Evolutionary conservation across 306 rosid genomes (phyloP).

Genomic region (Quercus glauca): DNA sequence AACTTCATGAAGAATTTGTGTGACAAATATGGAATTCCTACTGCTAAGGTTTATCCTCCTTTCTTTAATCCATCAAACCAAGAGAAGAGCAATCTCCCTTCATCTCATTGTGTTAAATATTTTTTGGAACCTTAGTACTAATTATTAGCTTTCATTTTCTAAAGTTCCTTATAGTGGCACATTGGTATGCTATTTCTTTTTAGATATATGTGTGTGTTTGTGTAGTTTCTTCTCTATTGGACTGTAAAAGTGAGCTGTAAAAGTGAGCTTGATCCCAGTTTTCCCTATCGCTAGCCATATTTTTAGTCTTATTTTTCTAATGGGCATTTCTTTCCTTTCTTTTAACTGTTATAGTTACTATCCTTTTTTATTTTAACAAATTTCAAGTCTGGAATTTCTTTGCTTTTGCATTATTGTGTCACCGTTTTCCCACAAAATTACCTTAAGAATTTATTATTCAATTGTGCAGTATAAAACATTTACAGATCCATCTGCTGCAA

Average conservation of each 20-base stretch:
- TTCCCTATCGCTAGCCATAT: not conserved
- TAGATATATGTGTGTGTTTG: not conserved
- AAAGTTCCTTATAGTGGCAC: not conserved
- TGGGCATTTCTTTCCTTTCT: not conserved
- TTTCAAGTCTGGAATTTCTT: not conserved
- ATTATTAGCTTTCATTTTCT: not conserved
- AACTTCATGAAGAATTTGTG: conserved; percentile 92
- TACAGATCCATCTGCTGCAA: conserved; percentile 72
- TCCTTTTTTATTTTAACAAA: not conserved
- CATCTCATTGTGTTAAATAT: not conserved
- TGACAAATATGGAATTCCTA: conserved; percentile 83
- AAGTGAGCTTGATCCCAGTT: not conserved
- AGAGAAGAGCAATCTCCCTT: not conserved
- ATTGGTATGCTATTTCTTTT: not conserved
- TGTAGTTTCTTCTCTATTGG: not conserved
- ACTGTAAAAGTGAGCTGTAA: not conserved
- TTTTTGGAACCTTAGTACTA: not conserved
- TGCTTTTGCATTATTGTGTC: not conserved
- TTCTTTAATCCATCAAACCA: not conserved
- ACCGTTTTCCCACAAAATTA: not conserved
- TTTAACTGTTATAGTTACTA: not conserved
- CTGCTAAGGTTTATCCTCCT: conserved; percentile 72
- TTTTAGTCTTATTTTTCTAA: not conserved
- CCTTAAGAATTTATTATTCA: conserved; percentile 19
- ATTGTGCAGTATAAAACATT: conserved; percentile 80